Conservation (phyloP, 2,329 filamentous ascomycete genomes). For the Fonsecaea pedrosoi region DNA sequence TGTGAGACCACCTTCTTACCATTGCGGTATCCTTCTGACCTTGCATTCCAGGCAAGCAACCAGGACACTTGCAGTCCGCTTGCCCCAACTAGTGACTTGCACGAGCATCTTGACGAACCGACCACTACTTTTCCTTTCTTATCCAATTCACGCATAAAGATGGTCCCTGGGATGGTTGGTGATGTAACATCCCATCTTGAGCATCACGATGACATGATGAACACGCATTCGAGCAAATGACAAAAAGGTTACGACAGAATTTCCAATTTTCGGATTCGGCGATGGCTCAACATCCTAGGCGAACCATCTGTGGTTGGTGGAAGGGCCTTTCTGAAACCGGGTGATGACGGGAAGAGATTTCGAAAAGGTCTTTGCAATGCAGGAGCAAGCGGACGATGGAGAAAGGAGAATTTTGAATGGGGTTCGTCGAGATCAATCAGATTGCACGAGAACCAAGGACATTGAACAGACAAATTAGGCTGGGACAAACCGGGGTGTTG, state of each 20-base stretch:
- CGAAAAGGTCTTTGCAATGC: conserved; percentile 15
- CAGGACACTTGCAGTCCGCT: conserved; percentile 89
- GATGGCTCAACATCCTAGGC: conserved; percentile 17
- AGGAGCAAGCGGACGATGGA: conserved; percentile 10
- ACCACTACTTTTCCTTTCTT: conserved; percentile 25
- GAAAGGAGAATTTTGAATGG: conserved; percentile 9
- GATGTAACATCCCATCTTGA: conserved; percentile 10
- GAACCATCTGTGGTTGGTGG: conserved; percentile 26
- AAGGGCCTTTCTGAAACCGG: conserved; percentile 20
- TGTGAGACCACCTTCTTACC: conserved; percentile 57
- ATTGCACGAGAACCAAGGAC: conserved; percentile 8
- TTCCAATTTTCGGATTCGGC: conserved; percentile 18
- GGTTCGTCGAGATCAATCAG: conserved; percentile 12
- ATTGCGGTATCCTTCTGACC: not conserved
- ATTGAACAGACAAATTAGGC: not conserved
- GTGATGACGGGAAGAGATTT: conserved; percentile 16
- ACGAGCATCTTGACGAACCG: conserved; percentile 11
- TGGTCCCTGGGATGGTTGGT: conserved; percentile 20
- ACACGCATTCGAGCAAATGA: conserved; percentile 23
- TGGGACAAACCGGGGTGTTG: conserved; percentile 11
- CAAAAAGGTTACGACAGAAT: conserved; percentile 4
- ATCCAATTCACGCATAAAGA: conserved; percentile 26
- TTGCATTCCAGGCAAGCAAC: conserved; percentile 54
- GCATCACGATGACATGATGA: conserved; percentile 26
- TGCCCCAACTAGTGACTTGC: conserved; percentile 71